These are phyloP conservation scores for Nannochloropsis gaditana DNA, from an alignment of 108 stramenopile species.

Conservation along the genomic window DNA sequence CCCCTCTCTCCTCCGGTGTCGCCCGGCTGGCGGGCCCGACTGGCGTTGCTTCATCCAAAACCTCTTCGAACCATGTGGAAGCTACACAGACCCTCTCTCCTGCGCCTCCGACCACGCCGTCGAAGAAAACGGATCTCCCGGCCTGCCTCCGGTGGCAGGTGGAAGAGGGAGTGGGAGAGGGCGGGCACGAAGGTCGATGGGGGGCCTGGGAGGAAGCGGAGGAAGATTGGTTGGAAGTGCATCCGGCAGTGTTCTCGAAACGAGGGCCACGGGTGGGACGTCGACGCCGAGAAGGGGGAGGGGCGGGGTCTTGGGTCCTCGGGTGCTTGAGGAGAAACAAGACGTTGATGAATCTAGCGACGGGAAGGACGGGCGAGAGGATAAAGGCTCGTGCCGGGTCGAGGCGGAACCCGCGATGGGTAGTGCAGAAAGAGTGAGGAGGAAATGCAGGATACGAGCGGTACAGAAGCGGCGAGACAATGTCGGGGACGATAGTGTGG, in stretches of 20 bases:
- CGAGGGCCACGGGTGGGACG: neutral
- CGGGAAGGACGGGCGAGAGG: neutral
- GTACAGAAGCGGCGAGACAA: no score
- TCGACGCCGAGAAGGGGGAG: neutral
- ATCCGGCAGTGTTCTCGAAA: neutral
- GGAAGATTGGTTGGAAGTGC: conserved; percentile 3
- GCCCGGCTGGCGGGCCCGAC: no score
- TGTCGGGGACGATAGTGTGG: no score
- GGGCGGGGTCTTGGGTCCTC: neutral
- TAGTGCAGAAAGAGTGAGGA: conserved; percentile 1
- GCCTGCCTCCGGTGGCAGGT: conserved; percentile 3
- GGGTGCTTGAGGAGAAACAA: conserved; percentile 11
- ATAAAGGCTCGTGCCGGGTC: neutral
- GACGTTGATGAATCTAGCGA: neutral
- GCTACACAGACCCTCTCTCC: neutral
- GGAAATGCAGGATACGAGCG: neutral
- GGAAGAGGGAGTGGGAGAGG: neutral
- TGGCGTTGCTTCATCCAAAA: no score
- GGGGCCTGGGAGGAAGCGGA: neutral
- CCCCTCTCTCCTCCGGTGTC: neutral
- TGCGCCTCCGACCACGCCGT: neutral
- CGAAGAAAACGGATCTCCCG: neutral
- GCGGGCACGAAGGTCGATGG: neutral
- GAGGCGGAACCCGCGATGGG: neutral
- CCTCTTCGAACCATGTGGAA: no score